Evolutionary conservation across 1,284 basidiomycete species (phyloP).

Genomic region (Lignosus rhinocerotis): DNA sequence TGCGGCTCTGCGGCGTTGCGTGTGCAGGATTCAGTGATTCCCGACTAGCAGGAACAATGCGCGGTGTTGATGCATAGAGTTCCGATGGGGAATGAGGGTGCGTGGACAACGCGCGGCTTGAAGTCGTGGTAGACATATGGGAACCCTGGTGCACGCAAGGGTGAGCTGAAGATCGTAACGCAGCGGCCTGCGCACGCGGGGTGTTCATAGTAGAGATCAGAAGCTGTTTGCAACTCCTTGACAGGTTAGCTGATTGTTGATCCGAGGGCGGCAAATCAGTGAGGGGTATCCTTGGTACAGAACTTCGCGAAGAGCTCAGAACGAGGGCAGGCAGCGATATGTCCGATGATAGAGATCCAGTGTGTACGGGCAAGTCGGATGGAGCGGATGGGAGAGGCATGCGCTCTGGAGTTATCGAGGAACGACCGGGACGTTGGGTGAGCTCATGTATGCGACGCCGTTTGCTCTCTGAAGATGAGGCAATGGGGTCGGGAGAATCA

Average conservation of each 20-base stretch:
- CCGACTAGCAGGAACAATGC: neutral
- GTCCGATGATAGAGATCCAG: neutral
- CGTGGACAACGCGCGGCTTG: neutral
- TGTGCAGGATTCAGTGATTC: neutral
- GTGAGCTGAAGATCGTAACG: neutral
- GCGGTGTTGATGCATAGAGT: neutral
- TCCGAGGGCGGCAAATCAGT: neutral
- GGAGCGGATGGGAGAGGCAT: neutral
- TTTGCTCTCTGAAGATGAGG: too few species aligned
- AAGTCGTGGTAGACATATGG: neutral
- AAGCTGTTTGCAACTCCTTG: neutral
- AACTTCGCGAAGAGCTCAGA: neutral
- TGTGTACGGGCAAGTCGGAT: neutral
- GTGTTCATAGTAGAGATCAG: neutral
- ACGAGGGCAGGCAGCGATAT: neutral
- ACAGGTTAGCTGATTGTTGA: neutral
- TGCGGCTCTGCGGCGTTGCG: neutral
- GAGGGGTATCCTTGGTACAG: slow-evolving; percentile 5
- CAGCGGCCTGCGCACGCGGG: neutral
- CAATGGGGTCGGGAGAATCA: too few species aligned
- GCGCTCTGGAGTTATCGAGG: neutral
- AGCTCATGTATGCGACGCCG: too few species aligned
- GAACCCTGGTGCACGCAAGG: too few species aligned
- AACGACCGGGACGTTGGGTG: too few species aligned
- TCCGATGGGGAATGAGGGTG: neutral